Percentiles rank a stretch among this genome's conserved stretches.
Evolutionary conservation across 2,329 filamentous ascomycete species (phyloP).

Genomic region (Diaporthe caulivora): DNA sequence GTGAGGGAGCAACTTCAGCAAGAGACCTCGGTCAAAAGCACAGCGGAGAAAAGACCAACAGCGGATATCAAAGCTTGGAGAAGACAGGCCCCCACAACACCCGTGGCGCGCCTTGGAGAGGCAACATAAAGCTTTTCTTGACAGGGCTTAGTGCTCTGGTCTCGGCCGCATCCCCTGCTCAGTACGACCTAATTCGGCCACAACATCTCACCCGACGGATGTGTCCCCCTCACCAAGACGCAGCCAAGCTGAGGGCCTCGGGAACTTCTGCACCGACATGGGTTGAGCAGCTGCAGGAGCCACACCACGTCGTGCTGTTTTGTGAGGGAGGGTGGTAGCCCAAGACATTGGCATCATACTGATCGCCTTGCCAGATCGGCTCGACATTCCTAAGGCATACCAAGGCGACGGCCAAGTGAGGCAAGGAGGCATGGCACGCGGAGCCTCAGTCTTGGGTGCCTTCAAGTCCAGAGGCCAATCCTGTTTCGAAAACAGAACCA

Average conservation of each 20-base stretch:
- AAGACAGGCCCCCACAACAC: conserved; percentile 19
- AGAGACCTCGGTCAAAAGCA: neutral
- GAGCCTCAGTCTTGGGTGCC: conserved; percentile 9
- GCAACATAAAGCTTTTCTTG: conserved; percentile 1
- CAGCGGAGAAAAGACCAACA: neutral
- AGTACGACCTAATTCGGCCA: neutral
- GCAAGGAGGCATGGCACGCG: neutral
- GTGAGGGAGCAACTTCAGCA: neutral
- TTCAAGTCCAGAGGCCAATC: neutral
- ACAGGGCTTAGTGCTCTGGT: conserved; percentile 3
- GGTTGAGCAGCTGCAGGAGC: neutral
- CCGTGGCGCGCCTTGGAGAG: neutral
- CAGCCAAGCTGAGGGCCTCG: conserved; percentile 12
- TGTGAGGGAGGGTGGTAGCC: neutral
- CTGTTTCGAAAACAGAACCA: neutral
- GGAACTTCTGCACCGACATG: conserved; percentile 31
- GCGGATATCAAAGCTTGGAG: conserved; percentile 10
- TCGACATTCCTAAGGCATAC: neutral
- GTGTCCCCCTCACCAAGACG: conserved; percentile 8
- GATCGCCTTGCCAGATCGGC: conserved; percentile 9
- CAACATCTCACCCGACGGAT: conserved; percentile 31
- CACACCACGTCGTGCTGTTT: neutral
- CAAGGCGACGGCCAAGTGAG: neutral
- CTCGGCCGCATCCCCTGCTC: neutral
- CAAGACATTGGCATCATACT: neutral